Conservation (phyloP, 441 rosid species). For the Gossypium schwendimanii region DNA sequence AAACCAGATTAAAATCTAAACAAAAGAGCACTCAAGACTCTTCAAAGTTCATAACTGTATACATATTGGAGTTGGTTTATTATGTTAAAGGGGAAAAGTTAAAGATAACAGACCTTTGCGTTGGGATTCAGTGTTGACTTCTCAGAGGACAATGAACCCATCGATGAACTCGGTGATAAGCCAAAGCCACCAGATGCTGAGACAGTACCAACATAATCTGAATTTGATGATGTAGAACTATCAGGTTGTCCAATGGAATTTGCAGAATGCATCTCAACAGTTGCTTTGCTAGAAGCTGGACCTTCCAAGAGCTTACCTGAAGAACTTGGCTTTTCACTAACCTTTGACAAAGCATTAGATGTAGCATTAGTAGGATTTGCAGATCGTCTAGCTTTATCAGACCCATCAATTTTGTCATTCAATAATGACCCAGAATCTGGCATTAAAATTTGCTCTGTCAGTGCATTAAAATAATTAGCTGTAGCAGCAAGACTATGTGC, state of each 20-base stretch:
- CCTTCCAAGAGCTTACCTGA: constrained; percentile 33
- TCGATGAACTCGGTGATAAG: constrained; percentile 80
- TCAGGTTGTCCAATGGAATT: constrained; percentile 46
- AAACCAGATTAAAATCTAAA: not conserved
- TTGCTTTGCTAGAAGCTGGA: constrained; percentile 32
- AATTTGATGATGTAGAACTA: constrained; percentile 59
- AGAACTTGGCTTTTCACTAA: constrained; percentile 37
- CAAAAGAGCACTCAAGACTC: not conserved
- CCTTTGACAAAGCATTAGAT: constrained; percentile 30
- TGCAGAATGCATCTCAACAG: constrained; percentile 29
- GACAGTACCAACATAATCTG: constrained; percentile 41
- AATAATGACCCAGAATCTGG: constrained; percentile 32
- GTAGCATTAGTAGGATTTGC: constrained; percentile 30
- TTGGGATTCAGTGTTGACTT: constrained; percentile 73
- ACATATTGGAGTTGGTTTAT: not conserved
- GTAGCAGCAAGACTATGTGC: not conserved
- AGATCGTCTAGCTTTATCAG: constrained; percentile 32
- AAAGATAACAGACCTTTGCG: constrained; percentile 56
- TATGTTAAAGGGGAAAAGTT: constrained; percentile 4
- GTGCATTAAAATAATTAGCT: not conserved
- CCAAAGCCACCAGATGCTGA: constrained; percentile 48
- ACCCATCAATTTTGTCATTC: constrained; percentile 28
- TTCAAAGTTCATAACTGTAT: not conserved
- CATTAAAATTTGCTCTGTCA: constrained; percentile 20
- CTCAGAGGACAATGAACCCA: constrained; percentile 76